These are phyloP conservation scores for Neonectria ditissima DNA, from an alignment of 2,329 filamentous ascomycete species.

Conservation along the genomic window DNA sequence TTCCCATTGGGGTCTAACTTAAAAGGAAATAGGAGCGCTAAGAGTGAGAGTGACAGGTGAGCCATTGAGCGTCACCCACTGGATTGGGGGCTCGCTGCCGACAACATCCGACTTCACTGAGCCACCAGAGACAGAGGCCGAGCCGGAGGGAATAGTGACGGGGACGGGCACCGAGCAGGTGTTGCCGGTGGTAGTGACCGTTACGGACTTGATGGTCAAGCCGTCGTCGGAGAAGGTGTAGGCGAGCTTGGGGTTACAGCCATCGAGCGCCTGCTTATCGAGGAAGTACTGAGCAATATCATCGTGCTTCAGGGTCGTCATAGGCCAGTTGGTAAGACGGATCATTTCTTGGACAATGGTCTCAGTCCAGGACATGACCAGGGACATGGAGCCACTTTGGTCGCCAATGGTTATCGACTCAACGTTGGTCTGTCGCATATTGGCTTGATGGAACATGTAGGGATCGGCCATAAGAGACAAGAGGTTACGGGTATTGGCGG, in stretches of 20 bases:
- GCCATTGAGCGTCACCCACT: conserved; percentile 31
- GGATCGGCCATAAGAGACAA: conserved; percentile 29
- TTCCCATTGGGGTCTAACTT: background rate
- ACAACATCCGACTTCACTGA: conserved; percentile 14
- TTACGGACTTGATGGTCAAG: conserved; percentile 17
- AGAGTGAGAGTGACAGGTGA: conserved; percentile 27
- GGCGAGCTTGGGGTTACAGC: conserved; percentile 27
- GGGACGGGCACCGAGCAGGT: conserved; percentile 27
- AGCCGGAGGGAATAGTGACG: conserved; percentile 26
- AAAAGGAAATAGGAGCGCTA: conserved; percentile 9
- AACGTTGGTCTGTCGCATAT: conserved; percentile 29
- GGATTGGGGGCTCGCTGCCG: conserved; percentile 32
- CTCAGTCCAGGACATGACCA: conserved; percentile 35
- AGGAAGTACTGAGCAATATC: conserved; percentile 33
- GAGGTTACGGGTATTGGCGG: conserved; percentile 29
- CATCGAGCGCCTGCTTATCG: conserved; percentile 28
- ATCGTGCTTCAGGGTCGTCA: conserved; percentile 32
- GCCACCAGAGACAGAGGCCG: conserved; percentile 20
- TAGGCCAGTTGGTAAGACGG: conserved; percentile 35
- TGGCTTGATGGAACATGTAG: conserved; percentile 40
- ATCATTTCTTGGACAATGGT: conserved; percentile 33
- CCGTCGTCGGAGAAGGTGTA: conserved; percentile 28
- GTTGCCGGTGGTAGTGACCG: conserved; percentile 28
- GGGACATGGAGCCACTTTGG: conserved; percentile 31
- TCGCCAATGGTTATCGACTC: conserved; percentile 27